phyloP scores from a whole-genome alignment of 1,284 basidiomycete species.

The Ustilago xerochloae region DNA sequence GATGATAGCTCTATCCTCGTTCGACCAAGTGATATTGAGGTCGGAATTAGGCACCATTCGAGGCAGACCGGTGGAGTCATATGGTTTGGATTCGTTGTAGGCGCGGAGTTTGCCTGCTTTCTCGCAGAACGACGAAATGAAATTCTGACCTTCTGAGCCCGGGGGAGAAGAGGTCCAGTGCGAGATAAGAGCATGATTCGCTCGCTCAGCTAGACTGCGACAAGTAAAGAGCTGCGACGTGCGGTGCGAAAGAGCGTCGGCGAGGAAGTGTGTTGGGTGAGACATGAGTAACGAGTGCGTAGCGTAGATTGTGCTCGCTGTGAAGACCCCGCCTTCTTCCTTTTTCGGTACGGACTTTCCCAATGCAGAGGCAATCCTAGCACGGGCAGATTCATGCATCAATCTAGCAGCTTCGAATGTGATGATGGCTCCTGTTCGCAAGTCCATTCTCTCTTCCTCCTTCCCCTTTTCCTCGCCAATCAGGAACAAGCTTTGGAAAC shows the following conservation, averaged over 20 bases:
- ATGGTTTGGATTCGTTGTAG: conserved; percentile 67
- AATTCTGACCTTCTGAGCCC: conserved; percentile 20
- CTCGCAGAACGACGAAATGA: conserved; percentile 66
- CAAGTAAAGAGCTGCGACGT: conserved; percentile 76
- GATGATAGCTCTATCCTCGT: conserved; percentile 76
- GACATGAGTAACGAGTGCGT: conserved; percentile 81
- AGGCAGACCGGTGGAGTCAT: conserved; percentile 75
- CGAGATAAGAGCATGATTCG: conserved; percentile 73
- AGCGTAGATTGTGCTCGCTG: conserved; percentile 72
- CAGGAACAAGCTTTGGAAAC: conserved; percentile 44
- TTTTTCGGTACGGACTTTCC: not conserved
- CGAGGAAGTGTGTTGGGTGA: conserved; percentile 75
- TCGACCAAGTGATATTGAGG: conserved; percentile 71
- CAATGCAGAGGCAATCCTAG: no score
- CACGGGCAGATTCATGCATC: no score
- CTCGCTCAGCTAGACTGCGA: conserved; percentile 76
- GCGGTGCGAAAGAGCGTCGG: conserved; percentile 74
- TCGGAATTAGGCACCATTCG: conserved; percentile 59
- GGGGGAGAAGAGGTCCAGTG: conserved; percentile 71
- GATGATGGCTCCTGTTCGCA: conserved; percentile 35
- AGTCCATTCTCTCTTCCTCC: conserved; percentile 26
- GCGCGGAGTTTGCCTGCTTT: conserved; percentile 46
- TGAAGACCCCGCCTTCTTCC: not conserved
- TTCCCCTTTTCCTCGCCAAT: conserved; percentile 2
- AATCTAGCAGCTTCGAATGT: conserved; percentile 38